Evolutionary conservation across 2,329 filamentous ascomycete species (phyloP).

Genomic region (Fusarium zealandicum): DNA sequence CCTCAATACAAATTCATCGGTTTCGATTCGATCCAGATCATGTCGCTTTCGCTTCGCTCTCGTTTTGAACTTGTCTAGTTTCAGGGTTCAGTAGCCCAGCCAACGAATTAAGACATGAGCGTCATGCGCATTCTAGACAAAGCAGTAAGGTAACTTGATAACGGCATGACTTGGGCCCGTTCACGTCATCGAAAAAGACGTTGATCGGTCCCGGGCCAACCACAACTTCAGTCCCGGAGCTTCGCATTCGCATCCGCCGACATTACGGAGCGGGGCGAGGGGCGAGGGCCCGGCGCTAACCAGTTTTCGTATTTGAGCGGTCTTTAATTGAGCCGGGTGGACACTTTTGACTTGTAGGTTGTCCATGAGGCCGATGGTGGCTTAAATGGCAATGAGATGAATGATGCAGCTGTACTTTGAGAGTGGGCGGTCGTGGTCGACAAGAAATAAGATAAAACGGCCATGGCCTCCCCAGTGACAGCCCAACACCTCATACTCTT

Average conservation of each 20-base stretch:
- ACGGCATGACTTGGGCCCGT: background rate
- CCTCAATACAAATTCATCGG: slow-evolving; percentile 20
- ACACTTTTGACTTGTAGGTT: background rate
- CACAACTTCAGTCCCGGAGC: background rate
- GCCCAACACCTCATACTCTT: too few relatives aligned
- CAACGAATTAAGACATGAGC: background rate
- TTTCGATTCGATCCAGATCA: background rate
- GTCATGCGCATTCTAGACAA: slow-evolving; percentile 2
- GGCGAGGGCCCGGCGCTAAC: slow-evolving; percentile 24
- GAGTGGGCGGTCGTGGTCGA: too few relatives aligned
- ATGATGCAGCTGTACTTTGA: too few relatives aligned
- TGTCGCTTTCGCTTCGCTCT: too few relatives aligned
- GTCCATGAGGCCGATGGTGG: background rate
- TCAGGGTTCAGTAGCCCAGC: too few relatives aligned
- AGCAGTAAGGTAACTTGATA: background rate
- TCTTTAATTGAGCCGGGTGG: slow-evolving; percentile 13
- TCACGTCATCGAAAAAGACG: background rate
- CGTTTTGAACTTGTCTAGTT: background rate
- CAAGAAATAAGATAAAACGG: too few relatives aligned
- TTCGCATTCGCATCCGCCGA: slow-evolving; percentile 26
- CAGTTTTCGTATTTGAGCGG: slow-evolving; percentile 29
- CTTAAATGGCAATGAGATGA: background rate
- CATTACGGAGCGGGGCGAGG: background rate
- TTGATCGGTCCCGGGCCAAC: background rate
- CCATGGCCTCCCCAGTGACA: too few relatives aligned